phyloP scores from a whole-genome alignment of 2,329 filamentous ascomycete genomes.

The Pseudodiploospora longispora region DNA sequence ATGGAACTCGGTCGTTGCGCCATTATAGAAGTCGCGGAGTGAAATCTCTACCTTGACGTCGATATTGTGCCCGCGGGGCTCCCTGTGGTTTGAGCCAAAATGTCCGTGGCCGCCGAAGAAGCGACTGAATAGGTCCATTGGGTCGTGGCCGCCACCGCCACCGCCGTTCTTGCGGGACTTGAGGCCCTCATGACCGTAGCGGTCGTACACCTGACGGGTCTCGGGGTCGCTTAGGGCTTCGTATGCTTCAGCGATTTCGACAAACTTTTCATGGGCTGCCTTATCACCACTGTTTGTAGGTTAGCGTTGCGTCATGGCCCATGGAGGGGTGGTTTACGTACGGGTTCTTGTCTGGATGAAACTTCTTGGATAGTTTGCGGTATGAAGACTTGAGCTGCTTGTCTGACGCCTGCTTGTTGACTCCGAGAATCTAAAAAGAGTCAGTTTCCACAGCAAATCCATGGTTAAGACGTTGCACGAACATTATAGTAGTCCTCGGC shows the following conservation, averaged over 20 bases:
- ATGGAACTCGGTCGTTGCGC: constrained; percentile 75
- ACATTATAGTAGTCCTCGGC: constrained; percentile 76
- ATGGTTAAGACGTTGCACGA: constrained; percentile 8
- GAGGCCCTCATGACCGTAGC: constrained; percentile 85
- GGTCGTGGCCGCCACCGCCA: constrained; percentile 59
- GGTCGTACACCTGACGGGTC: constrained; percentile 83
- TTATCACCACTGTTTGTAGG: constrained; percentile 56
- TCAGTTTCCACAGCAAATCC: neutral
- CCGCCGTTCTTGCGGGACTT: constrained; percentile 60
- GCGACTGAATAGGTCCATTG: constrained; percentile 90
- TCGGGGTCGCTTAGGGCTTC: constrained; percentile 77
- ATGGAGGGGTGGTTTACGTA: constrained; percentile 36
- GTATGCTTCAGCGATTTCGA: constrained; percentile 91
- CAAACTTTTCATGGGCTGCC: constrained; percentile 80
- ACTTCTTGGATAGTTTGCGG: constrained; percentile 86
- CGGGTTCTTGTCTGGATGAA: constrained; percentile 97
- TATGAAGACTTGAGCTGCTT: constrained; percentile 92
- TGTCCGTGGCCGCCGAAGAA: constrained; percentile 93
- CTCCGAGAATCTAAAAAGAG: constrained; percentile 58
- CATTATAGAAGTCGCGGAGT: constrained; percentile 88
- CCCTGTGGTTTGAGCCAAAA: constrained; percentile 63
- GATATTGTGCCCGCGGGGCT: constrained; percentile 79
- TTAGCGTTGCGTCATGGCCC: neutral
- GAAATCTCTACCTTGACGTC: constrained; percentile 75
- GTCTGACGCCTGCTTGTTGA: constrained; percentile 72